Conservation (phyloP, 2,329 filamentous ascomycete genomes). For the Cercospora sesami region DNA sequence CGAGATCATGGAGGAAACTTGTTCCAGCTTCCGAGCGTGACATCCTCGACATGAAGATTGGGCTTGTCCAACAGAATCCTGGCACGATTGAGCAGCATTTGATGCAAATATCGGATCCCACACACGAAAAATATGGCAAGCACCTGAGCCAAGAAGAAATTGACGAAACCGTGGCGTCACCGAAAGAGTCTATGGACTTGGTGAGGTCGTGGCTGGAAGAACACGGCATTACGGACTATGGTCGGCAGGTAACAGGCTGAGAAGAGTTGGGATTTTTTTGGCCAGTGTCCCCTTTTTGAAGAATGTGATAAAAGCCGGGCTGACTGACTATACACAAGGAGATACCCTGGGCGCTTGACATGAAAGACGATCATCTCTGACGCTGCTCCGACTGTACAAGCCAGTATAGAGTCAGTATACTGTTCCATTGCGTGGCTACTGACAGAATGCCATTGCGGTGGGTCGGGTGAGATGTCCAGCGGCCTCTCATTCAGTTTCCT, state of each 20-base stretch:
- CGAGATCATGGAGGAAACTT: slow-evolving; percentile 52
- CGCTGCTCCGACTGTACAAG: background rate
- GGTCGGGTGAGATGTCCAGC: background rate
- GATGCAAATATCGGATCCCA: slow-evolving; percentile 56
- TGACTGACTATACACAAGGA: background rate
- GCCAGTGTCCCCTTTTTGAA: background rate
- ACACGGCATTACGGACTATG: slow-evolving; percentile 49
- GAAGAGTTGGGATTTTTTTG: background rate
- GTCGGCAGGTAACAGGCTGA: background rate
- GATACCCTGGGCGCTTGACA: background rate
- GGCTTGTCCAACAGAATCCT: slow-evolving; percentile 58
- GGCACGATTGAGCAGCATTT: slow-evolving; percentile 58
- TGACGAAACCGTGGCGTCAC: slow-evolving; percentile 54
- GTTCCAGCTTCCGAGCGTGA: slow-evolving; percentile 51
- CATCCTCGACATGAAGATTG: slow-evolving; percentile 57
- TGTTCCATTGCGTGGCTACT: background rate
- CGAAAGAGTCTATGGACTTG: slow-evolving; percentile 52
- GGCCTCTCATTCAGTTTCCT: background rate
- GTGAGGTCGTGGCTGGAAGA: slow-evolving; percentile 58
- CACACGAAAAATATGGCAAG: slow-evolving; percentile 52
- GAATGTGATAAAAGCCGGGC: background rate
- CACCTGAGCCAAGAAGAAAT: slow-evolving; percentile 56
- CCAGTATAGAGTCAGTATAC: background rate
- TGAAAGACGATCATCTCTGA: background rate
- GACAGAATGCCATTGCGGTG: background rate